Evolutionary conservation across 2,329 filamentous ascomycete genomes (phyloP).

Genomic region (Graphilbum sp.): DNA sequence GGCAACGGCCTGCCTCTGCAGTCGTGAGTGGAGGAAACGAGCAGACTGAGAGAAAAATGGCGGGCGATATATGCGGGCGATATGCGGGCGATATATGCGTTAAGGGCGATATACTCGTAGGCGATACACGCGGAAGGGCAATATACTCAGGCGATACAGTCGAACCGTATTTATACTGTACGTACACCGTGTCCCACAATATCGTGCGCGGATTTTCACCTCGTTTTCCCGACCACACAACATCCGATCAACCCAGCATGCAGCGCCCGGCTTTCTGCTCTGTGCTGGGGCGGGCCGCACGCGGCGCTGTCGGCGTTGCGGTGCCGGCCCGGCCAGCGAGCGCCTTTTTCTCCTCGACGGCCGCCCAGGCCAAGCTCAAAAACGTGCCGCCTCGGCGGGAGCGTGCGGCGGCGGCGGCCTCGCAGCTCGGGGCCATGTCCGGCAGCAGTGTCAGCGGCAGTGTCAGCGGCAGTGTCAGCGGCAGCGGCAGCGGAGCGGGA

Average conservation of each 20-base stretch:
- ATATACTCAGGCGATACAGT: too few relatives aligned
- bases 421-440: conserved; percentile 10
- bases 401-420: conserved; percentile 11
- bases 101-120: too few relatives aligned
- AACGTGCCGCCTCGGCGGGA: conserved; percentile 6
- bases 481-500: too few relatives aligned
- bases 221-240: too few relatives aligned
- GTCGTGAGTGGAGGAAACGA: conserved; percentile 1
- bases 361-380: conserved; percentile 6
- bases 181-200: too few relatives aligned
- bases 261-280: conserved; percentile 8
- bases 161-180: too few relatives aligned
- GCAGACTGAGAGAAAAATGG: too few relatives aligned
- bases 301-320: neutral
- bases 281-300: conserved; percentile 4
- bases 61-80: too few relatives aligned
- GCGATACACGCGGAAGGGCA: too few relatives aligned
- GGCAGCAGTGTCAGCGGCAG: neutral
- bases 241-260: conserved; percentile 4
- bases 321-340: neutral
- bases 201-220: too few relatives aligned
- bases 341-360: conserved; percentile 7
- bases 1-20: conserved; percentile 40
- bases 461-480: neutral
- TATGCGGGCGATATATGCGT: too few relatives aligned